These are phyloP conservation scores for Glycine latifolia DNA, from an alignment of 306 rosid species.

Conservation along the genomic window DNA sequence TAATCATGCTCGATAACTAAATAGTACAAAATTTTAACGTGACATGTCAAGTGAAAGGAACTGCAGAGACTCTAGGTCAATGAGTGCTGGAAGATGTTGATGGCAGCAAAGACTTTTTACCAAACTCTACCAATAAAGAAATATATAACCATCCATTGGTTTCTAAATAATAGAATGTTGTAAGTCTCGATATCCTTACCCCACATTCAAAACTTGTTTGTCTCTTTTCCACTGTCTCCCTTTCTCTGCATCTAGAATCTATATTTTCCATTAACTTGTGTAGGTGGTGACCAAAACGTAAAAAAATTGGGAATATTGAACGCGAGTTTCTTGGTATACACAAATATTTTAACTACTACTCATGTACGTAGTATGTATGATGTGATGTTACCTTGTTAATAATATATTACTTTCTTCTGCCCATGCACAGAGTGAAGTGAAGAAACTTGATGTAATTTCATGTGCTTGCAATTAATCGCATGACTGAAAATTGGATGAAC, in stretches of 20 bases:
- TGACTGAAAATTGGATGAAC: too few relatives aligned
- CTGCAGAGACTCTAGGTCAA: conserved; percentile 37
- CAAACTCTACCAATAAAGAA: conserved; percentile 37
- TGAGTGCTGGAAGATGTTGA: conserved; percentile 43
- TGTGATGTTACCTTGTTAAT: background rate
- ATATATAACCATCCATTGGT: conserved; percentile 24
- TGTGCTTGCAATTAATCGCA: too few relatives aligned
- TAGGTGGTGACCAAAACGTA: background rate
- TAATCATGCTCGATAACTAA: conserved; percentile 21
- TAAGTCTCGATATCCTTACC: background rate
- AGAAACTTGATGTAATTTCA: too few relatives aligned
- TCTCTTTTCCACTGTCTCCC: background rate
- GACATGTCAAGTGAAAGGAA: conserved; percentile 37
- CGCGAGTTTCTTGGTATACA: conserved; percentile 18
- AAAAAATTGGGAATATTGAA: conserved; percentile 1
- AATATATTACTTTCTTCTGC: too few relatives aligned
- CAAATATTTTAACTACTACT: background rate
- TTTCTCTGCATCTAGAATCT: conserved; percentile 18
- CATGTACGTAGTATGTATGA: background rate
- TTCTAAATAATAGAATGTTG: conserved; percentile 22
- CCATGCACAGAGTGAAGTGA: too few relatives aligned
- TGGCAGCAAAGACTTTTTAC: conserved; percentile 35
- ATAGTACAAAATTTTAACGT: conserved; percentile 15
- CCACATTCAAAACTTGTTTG: background rate
- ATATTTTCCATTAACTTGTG: background rate